Base-by-base conservation (phyloP, 495 filamentous ascomycete species). In the Penicillium cataractarum region DNA sequence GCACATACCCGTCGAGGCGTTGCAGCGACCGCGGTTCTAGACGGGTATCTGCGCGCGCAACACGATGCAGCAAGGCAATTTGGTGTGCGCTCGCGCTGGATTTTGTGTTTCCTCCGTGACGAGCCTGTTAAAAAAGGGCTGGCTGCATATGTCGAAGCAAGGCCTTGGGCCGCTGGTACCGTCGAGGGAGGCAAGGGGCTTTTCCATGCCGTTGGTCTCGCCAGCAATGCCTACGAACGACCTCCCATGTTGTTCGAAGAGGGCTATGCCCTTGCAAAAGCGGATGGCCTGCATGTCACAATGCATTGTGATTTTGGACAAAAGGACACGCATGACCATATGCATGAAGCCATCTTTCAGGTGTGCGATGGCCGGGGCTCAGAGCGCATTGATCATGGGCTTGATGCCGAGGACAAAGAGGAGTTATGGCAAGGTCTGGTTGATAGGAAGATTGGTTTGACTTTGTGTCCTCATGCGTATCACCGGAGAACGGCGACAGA, bases 231-330 rank as follows among this genome's bases (percentile, higher is more conserved):
- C 44, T 74, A 74, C 54, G 69, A 74, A 40, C 64, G 73, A 13
- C 78, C 78, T 3, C 78, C 78, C 0, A 61, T 69, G 62, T 65
- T 78, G 29, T 80, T 81, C 48, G 71, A 76, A 46, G 72, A 74
- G 35, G 72, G 68, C 0, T 79, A 75, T 63, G 27, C 15, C 37
- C 60, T 73, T 5, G 78, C 78, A 6, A 64, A 64, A 21, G 60
- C 63, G 13, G 76, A 78, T 52, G 78, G 78, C 0, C 61, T 80
- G 42, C 72, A 72, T 44, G 59, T 80, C 13, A 80, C 78, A 4
- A 73, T 73, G 71, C 78, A 81, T 54, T 80, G 78, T 62, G 78
- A 80, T 49, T 76, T 79, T 42, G 78, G 74, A 33, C 73, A 79
- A 59, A 71, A 74, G 53, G 74, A 79, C 57, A 74, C 76, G 3